Evolutionary conservation across 768 basidiomycete genomes (phyloP).

Genomic region (Rhizopogon salebrosus): DNA sequence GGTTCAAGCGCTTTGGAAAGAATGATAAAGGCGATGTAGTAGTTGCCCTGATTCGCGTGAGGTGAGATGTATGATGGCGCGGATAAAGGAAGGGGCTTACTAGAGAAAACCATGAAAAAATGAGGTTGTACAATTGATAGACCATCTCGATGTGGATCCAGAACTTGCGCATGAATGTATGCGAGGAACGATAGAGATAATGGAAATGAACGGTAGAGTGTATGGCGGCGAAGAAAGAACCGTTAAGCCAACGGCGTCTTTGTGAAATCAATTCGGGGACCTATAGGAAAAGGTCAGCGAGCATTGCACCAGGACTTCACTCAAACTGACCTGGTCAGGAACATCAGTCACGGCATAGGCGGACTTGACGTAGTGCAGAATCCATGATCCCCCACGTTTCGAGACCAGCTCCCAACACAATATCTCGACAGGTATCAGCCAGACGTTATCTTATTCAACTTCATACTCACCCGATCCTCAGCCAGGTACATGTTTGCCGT

Average conservation of each 20-base stretch:
- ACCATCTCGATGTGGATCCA: conserved; percentile 95
- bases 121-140: conserved; percentile 84
- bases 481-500: conserved; percentile 97
- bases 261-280: conserved; percentile 94
- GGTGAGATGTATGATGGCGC: neutral
- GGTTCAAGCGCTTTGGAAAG: conserved; percentile 69
- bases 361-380: conserved; percentile 93
- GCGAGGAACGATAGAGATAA: conserved; percentile 90
- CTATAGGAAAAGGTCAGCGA: conserved; percentile 24
- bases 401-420: conserved; percentile 97
- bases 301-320: neutral
- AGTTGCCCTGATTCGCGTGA: conserved; percentile 60
- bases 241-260: conserved; percentile 94
- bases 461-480: conserved; percentile 64
- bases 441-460: neutral
- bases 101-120: conserved; percentile 90
- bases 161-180: conserved; percentile 76
- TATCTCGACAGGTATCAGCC: conserved; percentile 46
- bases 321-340: conserved; percentile 66
- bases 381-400: conserved; percentile 88
- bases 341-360: conserved; percentile 93
- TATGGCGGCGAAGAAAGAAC: conserved; percentile 96
- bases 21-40: conserved; percentile 84
- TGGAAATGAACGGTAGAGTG: conserved; percentile 91
- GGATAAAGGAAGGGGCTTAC: conserved; percentile 33